Evolutionary conservation across 2,329 filamentous ascomycete genomes (phyloP).

Genomic region (Amauroascus verrucosus): DNA sequence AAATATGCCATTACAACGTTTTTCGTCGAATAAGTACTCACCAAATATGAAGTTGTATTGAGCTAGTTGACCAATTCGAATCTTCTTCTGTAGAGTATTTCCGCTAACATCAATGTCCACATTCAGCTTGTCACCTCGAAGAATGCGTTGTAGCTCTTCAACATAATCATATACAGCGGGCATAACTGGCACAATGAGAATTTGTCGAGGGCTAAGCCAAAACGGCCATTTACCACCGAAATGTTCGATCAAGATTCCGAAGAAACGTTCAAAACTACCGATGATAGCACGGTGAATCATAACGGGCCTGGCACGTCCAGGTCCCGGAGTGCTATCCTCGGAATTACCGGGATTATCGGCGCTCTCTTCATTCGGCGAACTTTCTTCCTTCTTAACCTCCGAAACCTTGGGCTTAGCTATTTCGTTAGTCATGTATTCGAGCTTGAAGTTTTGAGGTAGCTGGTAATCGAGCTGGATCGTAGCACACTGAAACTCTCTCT

Average conservation of each 20-base stretch:
- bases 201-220: constrained; percentile 43
- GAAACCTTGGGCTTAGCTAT: constrained; percentile 36
- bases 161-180: constrained; percentile 41
- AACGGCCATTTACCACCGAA: constrained; percentile 46
- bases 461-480: constrained; percentile 95
- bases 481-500: constrained; percentile 77
- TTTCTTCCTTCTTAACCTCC: constrained; percentile 38
- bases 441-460: constrained; percentile 70
- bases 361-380: constrained; percentile 29
- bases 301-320: constrained; percentile 41
- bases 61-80: constrained; percentile 39
- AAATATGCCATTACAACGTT: too few relatives aligned
- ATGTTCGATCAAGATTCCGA: constrained; percentile 43
- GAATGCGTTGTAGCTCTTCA: constrained; percentile 37
- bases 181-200: constrained; percentile 43
- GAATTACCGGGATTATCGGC: constrained; percentile 14
- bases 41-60: constrained; percentile 45
- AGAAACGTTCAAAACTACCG: constrained; percentile 43
- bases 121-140: constrained; percentile 38
- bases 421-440: constrained; percentile 74
- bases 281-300: constrained; percentile 45
- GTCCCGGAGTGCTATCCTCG: constrained; percentile 28
- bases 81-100: constrained; percentile 45
- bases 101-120: constrained; percentile 41
- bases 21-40: constrained; percentile 24